These are phyloP conservation scores for Cylindrotheca fusiformis DNA, from an alignment of 108 stramenopile genomes.

Conservation along the genomic window DNA sequence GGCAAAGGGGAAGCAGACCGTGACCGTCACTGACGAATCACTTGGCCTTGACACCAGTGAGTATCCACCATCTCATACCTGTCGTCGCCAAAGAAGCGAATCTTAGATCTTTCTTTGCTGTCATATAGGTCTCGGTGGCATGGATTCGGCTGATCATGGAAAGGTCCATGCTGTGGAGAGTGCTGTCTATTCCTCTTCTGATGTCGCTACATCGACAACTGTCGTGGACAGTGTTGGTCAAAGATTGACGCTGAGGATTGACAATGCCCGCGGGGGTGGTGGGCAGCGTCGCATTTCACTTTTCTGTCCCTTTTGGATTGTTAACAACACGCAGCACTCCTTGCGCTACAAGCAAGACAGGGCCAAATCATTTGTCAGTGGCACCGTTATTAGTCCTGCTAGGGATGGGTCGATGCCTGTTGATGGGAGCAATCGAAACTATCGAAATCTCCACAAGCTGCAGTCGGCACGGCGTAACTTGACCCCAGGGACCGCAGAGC, in stretches of 20 bases:
- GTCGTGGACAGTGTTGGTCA: slow-evolving; percentile 90
- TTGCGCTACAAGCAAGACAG: slow-evolving; percentile 87
- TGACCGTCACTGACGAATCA: slow-evolving; percentile 1
- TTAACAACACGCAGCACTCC: slow-evolving; percentile 90
- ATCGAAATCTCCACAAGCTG: slow-evolving; percentile 14
- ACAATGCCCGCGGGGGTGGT: slow-evolving; percentile 88
- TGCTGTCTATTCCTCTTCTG: slow-evolving; percentile 35
- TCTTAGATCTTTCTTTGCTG: neutral
- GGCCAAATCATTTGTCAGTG: slow-evolving; percentile 52
- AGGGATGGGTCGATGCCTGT: slow-evolving; percentile 64
- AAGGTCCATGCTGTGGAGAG: slow-evolving; percentile 44
- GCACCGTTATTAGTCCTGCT: slow-evolving; percentile 60
- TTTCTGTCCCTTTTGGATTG: slow-evolving; percentile 93
- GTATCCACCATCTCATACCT: slow-evolving; percentile 3
- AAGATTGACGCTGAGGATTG: slow-evolving; percentile 72
- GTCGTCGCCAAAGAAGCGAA: neutral
- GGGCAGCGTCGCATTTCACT: slow-evolving; percentile 85
- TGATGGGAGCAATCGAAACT: slow-evolving; percentile 60
- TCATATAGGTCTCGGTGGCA: slow-evolving; percentile 7
- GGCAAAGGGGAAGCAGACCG: neutral
- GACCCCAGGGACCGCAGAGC: slow-evolving; percentile 3
- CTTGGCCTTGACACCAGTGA: slow-evolving; percentile 46
- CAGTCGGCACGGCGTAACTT: slow-evolving; percentile 10
- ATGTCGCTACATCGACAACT: slow-evolving; percentile 66
- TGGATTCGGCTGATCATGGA: slow-evolving; percentile 15